Percentiles rank a stretch among this genome's conserved stretches.
phyloP scores from a whole-genome alignment of 768 basidiomycete genomes.

The Gloeostereum incarnatum region DNA sequence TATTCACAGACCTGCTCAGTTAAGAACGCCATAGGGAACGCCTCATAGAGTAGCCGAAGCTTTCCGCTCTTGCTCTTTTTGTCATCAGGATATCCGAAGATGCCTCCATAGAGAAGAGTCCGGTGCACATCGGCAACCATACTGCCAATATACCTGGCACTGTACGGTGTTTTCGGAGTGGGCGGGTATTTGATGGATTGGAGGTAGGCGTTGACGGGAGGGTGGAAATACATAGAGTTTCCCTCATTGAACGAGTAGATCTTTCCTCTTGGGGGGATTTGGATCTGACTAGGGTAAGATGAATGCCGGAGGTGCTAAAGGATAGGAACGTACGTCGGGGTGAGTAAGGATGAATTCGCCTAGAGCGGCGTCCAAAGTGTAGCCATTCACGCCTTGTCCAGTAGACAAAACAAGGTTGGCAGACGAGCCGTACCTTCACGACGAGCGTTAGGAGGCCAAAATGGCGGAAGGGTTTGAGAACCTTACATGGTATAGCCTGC shows the following conservation, averaged over 20 bases:
- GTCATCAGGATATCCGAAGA: constrained; percentile 97
- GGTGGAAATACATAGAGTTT: constrained; percentile 90
- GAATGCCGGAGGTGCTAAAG: not conserved
- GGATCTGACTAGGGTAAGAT: constrained; percentile 47
- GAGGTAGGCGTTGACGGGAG: constrained; percentile 73
- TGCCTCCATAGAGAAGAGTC: constrained; percentile 94
- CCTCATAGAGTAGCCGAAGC: constrained; percentile 90
- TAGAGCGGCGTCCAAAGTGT: constrained; percentile 90
- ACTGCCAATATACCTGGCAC: constrained; percentile 90
- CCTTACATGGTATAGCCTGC: constrained; percentile 95
- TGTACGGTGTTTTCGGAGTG: constrained; percentile 75
- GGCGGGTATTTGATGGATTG: constrained; percentile 88
- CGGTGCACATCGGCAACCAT: constrained; percentile 99
- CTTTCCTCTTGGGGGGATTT: constrained; percentile 89
- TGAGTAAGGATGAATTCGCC: constrained; percentile 99
- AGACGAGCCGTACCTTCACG: constrained; percentile 80
- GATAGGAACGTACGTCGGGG: constrained; percentile 57
- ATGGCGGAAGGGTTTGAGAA: constrained; percentile 4
- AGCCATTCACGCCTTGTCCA: constrained; percentile 94
- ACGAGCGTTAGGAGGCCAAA: constrained; percentile 1
- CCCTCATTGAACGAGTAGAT: constrained; percentile 99
- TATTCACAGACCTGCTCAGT: constrained; percentile 73
- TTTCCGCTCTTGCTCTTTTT: constrained; percentile 97
- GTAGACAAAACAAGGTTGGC: constrained; percentile 95
- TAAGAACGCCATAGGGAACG: constrained; percentile 95